These are phyloP conservation scores for Arthrocladium fulminans DNA, from an alignment of 2,329 filamentous ascomycete species.

Conservation along the genomic window DNA sequence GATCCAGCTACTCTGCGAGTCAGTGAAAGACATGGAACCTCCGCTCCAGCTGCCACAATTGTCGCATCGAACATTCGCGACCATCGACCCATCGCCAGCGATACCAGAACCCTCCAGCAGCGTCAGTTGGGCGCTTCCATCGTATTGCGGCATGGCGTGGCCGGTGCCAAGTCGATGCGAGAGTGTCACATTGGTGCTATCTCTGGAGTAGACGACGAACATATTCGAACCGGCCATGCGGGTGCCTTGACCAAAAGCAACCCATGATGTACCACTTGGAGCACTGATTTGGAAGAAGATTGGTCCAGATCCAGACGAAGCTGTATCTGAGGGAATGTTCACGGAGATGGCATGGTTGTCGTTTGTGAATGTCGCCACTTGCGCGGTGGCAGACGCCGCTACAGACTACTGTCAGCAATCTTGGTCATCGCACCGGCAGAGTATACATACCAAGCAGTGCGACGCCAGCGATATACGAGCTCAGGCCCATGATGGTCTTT, in stretches of 20 bases:
- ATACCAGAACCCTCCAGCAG: slow-evolving; percentile 48
- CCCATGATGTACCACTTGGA: slow-evolving; percentile 45
- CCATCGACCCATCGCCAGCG: slow-evolving; percentile 41
- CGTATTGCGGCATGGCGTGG: slow-evolving; percentile 35
- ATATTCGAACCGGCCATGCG: slow-evolving; percentile 50
- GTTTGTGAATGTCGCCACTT: slow-evolving; percentile 16
- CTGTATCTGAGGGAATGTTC: slow-evolving; percentile 47
- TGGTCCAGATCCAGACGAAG: slow-evolving; percentile 43
- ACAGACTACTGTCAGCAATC: not conserved
- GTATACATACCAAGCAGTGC: slow-evolving; percentile 6
- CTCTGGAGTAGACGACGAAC: slow-evolving; percentile 50
- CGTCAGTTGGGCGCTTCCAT: slow-evolving; percentile 36
- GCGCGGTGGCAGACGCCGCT: slow-evolving; percentile 18
- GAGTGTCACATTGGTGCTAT: slow-evolving; percentile 48
- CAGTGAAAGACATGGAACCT: slow-evolving; percentile 43
- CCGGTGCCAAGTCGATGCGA: slow-evolving; percentile 44
- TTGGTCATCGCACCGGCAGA: not conserved
- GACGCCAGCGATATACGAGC: not conserved
- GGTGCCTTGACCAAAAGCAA: slow-evolving; percentile 48
- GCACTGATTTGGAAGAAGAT: slow-evolving; percentile 52
- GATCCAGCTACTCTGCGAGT: slow-evolving; percentile 41
- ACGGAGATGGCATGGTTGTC: slow-evolving; percentile 29
- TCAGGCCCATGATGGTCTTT: slow-evolving; percentile 7
- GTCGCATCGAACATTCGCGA: slow-evolving; percentile 48
- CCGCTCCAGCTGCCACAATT: slow-evolving; percentile 47